Base-by-base conservation (phyloP, 805 yeast genomes). In the Cyberlindnera mycetangii region DNA sequence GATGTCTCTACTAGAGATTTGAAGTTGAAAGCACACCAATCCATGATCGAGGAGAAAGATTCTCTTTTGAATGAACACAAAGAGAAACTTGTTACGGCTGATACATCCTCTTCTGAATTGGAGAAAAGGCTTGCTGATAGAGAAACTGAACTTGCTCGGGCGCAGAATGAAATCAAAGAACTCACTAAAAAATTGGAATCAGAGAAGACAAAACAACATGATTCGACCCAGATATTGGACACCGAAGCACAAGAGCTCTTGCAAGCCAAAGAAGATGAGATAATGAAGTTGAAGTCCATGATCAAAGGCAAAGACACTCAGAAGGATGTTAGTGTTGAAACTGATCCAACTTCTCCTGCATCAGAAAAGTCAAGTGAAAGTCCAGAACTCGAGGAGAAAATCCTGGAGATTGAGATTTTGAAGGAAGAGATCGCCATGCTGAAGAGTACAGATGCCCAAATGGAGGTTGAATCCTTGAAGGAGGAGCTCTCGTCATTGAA, bases 181-280 rank as follows among this genome's bases (percentile, higher is more conserved):
- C 32, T 51, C 2, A 57, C 66, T 17, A 38, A 39, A 1, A 62
- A 63, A 9, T 49, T 70, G 22, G 58, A 58, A 41, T 18, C 69
- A 16, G 62, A 60, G 3, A 55, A 58, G 30, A 39, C 30, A 20
- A 12, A 18, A 14, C 21, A 38, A 20, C 7, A 30, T 15, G 43
- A 30, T 21, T 4, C 28, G 6, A 8, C 20, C 5, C 10, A 30
- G 12, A 16, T 38, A 1, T 32, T 37, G 2, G 34, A 34, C 16
- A 16, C 14, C 14, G 39, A 27, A 3, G 33, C 41, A 15, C 34
- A 44, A 6, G 22, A 32, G 5, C 15, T 17, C 5, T 15, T 48
- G 14, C 4, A 17, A 2, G 2, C 37, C 32, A 45, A 42, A 39
- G 49, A 44, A n/a, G 30, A 25, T 11, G 41, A 45, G 32, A 45